Evolutionary conservation across 2,329 filamentous ascomycete species (phyloP).

Genomic region (Fusarium pseudocircinatum): DNA sequence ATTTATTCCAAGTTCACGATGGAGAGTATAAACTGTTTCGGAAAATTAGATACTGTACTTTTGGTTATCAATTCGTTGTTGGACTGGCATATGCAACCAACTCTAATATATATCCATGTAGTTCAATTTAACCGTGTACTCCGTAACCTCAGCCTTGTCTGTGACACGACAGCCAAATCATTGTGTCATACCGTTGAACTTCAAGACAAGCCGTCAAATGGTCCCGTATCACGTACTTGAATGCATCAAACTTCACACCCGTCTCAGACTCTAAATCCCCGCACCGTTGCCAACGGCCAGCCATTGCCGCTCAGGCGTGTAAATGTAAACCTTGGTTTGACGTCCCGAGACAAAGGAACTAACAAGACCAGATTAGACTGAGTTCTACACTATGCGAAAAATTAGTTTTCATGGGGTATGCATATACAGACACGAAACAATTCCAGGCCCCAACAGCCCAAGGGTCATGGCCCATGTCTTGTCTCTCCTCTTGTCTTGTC

Average conservation of each 20-base stretch:
- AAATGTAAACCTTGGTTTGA: neutral
- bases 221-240: slow-evolving; percentile 18
- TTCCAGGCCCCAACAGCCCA: neutral
- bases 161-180: neutral
- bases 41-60: neutral
- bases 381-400: neutral
- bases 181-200: neutral
- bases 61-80: neutral
- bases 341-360: neutral
- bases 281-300: slow-evolving; percentile 1
- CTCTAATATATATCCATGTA: neutral
- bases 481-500: neutral
- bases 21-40: neutral
- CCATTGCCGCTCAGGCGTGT: neutral
- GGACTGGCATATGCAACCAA: neutral
- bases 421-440: neutral
- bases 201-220: neutral
- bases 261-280: slow-evolving; percentile 11
- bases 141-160: neutral
- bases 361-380: neutral
- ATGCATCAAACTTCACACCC: slow-evolving; percentile 3
- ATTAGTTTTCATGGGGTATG: neutral
- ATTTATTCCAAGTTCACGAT: neutral
- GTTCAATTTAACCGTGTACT: neutral
- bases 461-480: neutral